Conservation (phyloP, 768 basidiomycete species). For the Lactifluus echinatus region DNA sequence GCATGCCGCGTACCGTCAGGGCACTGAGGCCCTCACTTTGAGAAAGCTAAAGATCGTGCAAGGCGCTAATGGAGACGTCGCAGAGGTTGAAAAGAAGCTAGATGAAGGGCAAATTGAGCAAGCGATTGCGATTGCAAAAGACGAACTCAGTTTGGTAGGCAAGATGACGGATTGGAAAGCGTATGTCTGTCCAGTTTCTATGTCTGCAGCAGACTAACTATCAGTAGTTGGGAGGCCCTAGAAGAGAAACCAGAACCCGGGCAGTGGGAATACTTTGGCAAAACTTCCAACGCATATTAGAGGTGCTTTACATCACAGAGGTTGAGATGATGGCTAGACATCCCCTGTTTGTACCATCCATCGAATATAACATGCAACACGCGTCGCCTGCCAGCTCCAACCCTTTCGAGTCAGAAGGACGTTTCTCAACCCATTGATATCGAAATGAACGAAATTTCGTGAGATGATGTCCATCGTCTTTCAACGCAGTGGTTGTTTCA, state of each 20-base stretch:
- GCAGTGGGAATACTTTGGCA: constrained; percentile 83
- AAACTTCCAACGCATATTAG: constrained; percentile 37
- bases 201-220: background rate
- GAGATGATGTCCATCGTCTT: constrained; percentile 8
- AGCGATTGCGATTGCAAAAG: constrained; percentile 69
- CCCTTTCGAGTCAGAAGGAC: background rate
- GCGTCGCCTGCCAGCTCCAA: background rate
- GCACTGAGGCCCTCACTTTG: constrained; percentile 75
- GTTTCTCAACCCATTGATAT: background rate
- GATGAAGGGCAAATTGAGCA: constrained; percentile 86
- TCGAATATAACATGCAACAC: background rate
- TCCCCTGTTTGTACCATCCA: background rate
- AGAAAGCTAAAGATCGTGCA: constrained; percentile 71
- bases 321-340: background rate
- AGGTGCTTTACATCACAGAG: constrained; percentile 12
- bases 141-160: constrained; percentile 65
- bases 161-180: constrained; percentile 96
- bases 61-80: constrained; percentile 55
- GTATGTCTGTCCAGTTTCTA: constrained; percentile 43
- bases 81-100: constrained; percentile 60
- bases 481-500: background rate
- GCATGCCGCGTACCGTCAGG: constrained; percentile 83
- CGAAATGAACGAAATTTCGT: background rate
- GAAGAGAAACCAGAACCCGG: constrained; percentile 71
- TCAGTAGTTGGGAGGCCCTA: constrained; percentile 70